Base-by-base conservation (phyloP, 2,329 filamentous ascomycete genomes). In the Kalmusia sp. region DNA sequence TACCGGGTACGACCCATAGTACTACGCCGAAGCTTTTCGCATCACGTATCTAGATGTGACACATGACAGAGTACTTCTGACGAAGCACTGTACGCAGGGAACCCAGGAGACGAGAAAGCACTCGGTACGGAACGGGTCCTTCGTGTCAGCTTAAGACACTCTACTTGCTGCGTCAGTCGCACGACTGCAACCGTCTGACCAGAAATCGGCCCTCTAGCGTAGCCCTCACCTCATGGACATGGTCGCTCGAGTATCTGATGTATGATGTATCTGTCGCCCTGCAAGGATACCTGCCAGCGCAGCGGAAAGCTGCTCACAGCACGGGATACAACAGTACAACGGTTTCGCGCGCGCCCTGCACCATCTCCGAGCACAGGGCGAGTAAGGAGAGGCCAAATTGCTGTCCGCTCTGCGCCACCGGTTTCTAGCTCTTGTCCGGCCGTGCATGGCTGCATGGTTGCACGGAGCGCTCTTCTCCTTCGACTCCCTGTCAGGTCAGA, bases 401-500 rank as follows among this genome's bases (percentile, higher is more conserved):
- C 22, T 41, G 17, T 35, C 30, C 49, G 46, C 47, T 21, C 33
- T 22, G 27, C 28, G 50, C 45, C 41, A 30, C 31, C 6, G 25
- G 43, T 48, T 51, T 45, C 47, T 33, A 46, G 25, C 43, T 22
- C 27, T 24, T 25, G 30, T 17, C 27, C 30, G 14, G 19, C 43
- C 14, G 25, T 14, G 30, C 30, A 46, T n/a, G n/a, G n/a, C n/a
- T n/a, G n/a, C 38, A 22, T 21, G 30, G 45, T 55, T 59, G 57
- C 52, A 61, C 52, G 37, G 44, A 62, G 65, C 65, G 65, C 64
- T 58, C 51, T 64, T 64, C 63, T 68, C 60, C 63, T 59, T 52
- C 47, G 30, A 27, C 6, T 43, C 19, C 48, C 44, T n/a, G n/a
- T n/a, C 44, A 21, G 33, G 44, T 15, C 15, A 1, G 28, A 25